Conservation (phyloP, 2,329 filamentous ascomycete species). For the Arthrobotrys entomopaga region DNA sequence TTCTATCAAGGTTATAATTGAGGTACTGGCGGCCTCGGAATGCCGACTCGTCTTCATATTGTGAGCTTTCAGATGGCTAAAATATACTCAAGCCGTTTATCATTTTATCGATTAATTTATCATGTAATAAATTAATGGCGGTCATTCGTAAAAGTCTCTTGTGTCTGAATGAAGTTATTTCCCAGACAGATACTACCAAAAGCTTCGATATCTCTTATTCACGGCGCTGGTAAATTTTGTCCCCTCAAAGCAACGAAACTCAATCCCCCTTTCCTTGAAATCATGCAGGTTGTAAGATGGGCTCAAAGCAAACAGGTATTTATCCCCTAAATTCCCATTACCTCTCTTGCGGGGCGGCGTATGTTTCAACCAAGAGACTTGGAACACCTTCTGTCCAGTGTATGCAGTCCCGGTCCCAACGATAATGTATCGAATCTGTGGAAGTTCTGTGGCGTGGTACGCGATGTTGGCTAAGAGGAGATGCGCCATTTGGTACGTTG, state of each 20-base stretch:
- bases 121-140: too few relatives aligned
- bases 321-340: neutral
- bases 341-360: constrained; percentile 14
- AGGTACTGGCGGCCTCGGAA: too few relatives aligned
- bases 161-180: too few relatives aligned
- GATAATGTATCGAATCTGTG: constrained; percentile 25
- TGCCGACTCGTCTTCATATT: too few relatives aligned
- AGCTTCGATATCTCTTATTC: constrained; percentile 4
- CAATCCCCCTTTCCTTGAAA: constrained; percentile 12
- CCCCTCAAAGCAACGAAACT: constrained; percentile 29
- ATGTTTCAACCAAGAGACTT: constrained; percentile 25
- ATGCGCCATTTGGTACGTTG: constrained; percentile 28
- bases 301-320: constrained; percentile 27
- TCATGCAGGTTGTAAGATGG: constrained; percentile 16
- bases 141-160: too few relatives aligned
- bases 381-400: constrained; percentile 23
- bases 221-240: constrained; percentile 22
- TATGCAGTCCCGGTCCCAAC: constrained; percentile 24
- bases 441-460: constrained; percentile 3
- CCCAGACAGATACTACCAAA: neutral
- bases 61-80: too few relatives aligned
- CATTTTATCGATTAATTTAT: too few relatives aligned
- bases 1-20: too few relatives aligned
- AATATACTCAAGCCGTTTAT: too few relatives aligned
- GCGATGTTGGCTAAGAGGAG: constrained; percentile 29